Percentiles rank a stretch among this genome's conserved stretches.
phyloP scores from a whole-genome alignment of 495 filamentous ascomycete species.

The Corynascus novoguineensis region DNA sequence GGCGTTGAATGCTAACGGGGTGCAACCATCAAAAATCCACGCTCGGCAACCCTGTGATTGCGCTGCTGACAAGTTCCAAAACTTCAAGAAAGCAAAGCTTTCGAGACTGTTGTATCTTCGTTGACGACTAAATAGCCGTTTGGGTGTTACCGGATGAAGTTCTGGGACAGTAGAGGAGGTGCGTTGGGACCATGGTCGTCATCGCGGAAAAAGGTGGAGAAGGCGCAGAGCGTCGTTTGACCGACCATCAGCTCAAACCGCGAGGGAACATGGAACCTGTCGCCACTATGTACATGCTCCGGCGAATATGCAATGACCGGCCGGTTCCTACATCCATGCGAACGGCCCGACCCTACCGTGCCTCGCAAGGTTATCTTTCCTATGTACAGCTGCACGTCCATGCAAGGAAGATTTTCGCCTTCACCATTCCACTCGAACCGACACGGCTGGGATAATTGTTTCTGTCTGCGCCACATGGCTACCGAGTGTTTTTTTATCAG shows the following conservation, averaged over 20 bases:
- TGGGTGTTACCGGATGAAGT: neutral
- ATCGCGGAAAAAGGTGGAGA: neutral
- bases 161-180: neutral
- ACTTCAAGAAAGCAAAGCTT: neutral
- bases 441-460: too few relatives aligned
- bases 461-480: too few relatives aligned
- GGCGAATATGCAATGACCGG: neutral
- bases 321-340: neutral
- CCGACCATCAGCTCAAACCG: neutral
- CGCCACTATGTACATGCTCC: neutral
- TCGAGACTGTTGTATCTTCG: neutral
- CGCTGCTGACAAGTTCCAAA: neutral
- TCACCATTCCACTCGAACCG: too few relatives aligned
- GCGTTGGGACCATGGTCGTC: slow-evolving; percentile 1
- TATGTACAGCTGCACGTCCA: too few relatives aligned
- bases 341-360: neutral
- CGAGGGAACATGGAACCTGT: neutral
- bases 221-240: neutral
- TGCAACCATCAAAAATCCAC: slow-evolving; percentile 25
- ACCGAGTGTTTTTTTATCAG: too few relatives aligned
- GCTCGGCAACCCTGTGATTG: neutral
- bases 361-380: too few relatives aligned
- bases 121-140: neutral
- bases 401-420: too few relatives aligned
- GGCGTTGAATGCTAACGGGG: slow-evolving; percentile 20